Base-by-base conservation (phyloP, 805 yeast genomes). In the Myxozyma vanderwaltii region DNA sequence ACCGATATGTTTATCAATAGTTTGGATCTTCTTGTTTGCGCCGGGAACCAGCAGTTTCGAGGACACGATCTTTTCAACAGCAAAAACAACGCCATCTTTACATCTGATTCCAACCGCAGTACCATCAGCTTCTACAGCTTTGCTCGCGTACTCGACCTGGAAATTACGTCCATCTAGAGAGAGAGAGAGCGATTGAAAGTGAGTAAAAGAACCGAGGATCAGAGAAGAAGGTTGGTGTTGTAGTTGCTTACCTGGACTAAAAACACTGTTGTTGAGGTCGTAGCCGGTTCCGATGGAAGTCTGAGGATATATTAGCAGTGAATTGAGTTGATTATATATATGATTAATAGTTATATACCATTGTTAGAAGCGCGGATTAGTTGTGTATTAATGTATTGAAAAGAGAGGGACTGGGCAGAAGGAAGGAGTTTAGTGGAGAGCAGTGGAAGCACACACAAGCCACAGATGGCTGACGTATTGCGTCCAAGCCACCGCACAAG, bases 261-360 rank as follows among this genome's bases (percentile, higher is more conserved):
- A 94, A 63, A 92, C 97, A 77, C 96, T 86, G 79, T 94, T 94
- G 35, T 97, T 90, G 71, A 94, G 85, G 81, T 94, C 99, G 84
- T 94, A 94, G 19, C 99, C 99, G 29, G 99, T 94, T 69, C 99
- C 99, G 69, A 94, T 91, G 48, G 99, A 94, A 40, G 98, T 62
- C 54, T 48, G 31, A 4, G 24, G 17, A n/a, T 24, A 10, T 7
- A 55, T 38, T n/a, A 53, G n/a, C n/a, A n/a, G n/a, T n/a, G n/a
- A n/a, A n/a, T n/a, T n/a, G n/a, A n/a, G n/a, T n/a, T n/a, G n/a
- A n/a, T n/a, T n/a, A n/a, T n/a, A n/a, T n/a, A n/a, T n/a, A n/a
- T n/a, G n/a, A n/a, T n/a, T n/a, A n/a, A n/a, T n/a, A n/a, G n/a
- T n/a, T n/a, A n/a, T 10, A 19, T 17, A 52, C 49, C 45, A 43